A percentile compares a stretch with the other conserved stretches of the same genome.
phyloP scores from a whole-genome alignment of 768 basidiomycete species.

The Phanerodontia chrysosporium region DNA sequence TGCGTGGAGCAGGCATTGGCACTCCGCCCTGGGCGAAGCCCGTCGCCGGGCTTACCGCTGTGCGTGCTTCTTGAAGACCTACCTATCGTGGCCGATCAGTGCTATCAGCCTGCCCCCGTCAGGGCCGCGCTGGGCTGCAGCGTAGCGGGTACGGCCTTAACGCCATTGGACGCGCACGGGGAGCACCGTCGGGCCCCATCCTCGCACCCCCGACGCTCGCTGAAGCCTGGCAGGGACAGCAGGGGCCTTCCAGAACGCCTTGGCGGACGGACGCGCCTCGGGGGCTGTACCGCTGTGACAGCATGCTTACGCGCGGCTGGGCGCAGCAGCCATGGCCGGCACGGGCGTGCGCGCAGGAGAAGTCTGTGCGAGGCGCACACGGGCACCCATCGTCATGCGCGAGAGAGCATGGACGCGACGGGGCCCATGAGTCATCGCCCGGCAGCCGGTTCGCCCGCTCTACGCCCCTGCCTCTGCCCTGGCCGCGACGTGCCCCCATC shows the following conservation, averaged over 20 bases:
- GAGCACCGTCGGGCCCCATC: not conserved
- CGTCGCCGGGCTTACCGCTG: not conserved
- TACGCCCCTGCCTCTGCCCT: constrained; percentile 2
- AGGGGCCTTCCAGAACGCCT: not conserved
- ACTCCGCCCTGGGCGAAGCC: not conserved
- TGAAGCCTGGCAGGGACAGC: not conserved
- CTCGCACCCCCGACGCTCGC: not conserved
- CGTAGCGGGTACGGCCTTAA: not conserved
- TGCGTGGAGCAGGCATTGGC: not conserved
- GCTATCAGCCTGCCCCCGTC: constrained; percentile 5
- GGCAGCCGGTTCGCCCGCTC: constrained; percentile 9
- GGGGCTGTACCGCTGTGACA: not conserved
- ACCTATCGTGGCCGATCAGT: constrained; percentile 14
- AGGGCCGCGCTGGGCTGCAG: not conserved
- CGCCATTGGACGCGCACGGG: constrained; percentile 3
- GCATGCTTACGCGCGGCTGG: not conserved
- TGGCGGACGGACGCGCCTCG: not conserved
- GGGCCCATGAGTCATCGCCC: not conserved
- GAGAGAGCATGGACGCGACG: not conserved
- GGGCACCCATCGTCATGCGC: not conserved
- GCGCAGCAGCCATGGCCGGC: too few relatives aligned
- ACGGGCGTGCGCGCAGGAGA: not conserved
- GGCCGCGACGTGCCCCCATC: not conserved
- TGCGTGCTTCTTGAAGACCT: constrained; percentile 6
- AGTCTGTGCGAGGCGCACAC: not conserved